These are phyloP conservation scores for Neurospora intermedia DNA, from an alignment of 495 filamentous ascomycete species.

Conservation along the genomic window DNA sequence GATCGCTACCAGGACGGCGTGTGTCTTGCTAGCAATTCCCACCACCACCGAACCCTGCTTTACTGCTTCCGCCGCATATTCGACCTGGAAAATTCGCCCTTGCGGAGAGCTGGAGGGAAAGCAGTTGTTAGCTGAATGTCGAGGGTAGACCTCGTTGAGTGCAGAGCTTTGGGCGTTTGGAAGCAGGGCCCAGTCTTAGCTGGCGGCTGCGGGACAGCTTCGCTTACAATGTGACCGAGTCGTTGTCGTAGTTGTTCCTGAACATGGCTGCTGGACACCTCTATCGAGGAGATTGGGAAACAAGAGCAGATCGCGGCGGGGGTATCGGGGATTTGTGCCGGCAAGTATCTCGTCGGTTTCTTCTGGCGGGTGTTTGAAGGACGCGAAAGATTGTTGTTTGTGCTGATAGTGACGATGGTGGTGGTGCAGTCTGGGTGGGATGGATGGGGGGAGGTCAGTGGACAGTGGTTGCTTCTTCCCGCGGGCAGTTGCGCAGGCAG, in stretches of 20 bases:
- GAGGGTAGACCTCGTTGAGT: not conserved
- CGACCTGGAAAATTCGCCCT: constrained; percentile 98
- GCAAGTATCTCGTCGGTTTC: not conserved
- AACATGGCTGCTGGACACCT: constrained; percentile 53
- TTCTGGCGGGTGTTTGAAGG: not conserved
- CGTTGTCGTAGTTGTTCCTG: constrained; percentile 99
- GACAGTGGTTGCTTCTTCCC: not conserved
- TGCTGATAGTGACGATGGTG: not conserved
- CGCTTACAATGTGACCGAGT: constrained; percentile 95
- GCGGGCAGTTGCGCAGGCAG: constrained; percentile 14
- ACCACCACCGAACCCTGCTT: constrained; percentile 99
- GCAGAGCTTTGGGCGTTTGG: not conserved
- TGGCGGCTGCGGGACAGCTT: not conserved
- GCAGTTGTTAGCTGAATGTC: constrained; percentile 5
- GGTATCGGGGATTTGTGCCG: not conserved
- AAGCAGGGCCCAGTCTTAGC: constrained; percentile 1
- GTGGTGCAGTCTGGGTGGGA: constrained; percentile 1
- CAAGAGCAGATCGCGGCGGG: not conserved
- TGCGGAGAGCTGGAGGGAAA: constrained; percentile 69
- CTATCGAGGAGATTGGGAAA: not conserved
- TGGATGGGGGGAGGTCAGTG: not conserved
- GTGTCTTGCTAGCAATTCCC: constrained; percentile 93
- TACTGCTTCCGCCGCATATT: constrained; percentile 97
- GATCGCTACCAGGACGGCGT: constrained; percentile 87
- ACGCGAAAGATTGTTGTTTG: not conserved